Base-by-base conservation (phyloP, 1,284 basidiomycete species). In the Papiliotrema laurentii region DNA sequence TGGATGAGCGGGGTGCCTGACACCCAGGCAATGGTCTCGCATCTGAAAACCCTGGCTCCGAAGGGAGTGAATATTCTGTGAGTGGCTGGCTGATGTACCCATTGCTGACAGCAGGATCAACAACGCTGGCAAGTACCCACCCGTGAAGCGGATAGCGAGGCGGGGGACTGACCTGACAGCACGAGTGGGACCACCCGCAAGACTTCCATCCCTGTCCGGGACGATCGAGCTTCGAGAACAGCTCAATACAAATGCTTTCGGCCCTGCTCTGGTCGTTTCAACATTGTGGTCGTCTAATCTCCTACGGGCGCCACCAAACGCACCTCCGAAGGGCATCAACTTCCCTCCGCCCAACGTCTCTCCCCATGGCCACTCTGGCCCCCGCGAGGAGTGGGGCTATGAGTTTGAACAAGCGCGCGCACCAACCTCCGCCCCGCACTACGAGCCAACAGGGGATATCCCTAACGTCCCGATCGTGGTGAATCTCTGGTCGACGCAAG, bases 51-150 rank as follows among this genome's bases (percentile, higher is more conserved):
- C n/a, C n/a, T n/a, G n/a, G 41, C 43, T 10, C 43, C 47, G 0
- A 38, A 39, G 9, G 52, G 47, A n/a, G 21, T 50, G 27, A 45
- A 54, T 25, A 33, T 54, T 19, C 28, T 54, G 52, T 50, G 25
- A 22, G 48, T 46, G 10, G 25, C 24, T 46, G 4, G 4, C 27
- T 16, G n/a, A 10, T n/a, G 26, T n/a, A 21, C 28, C 4, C 21
- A 24, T 3, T 21, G 47, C 43, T 49, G 38, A 49, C 25, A 24
- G 13, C n/a, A 53, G 51, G 3, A 49, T 53, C 39, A 53, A 53
- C 40, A 53, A 53, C 34, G 51, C 51, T 16, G 51, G 51, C 14
- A 31, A 46, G n/a, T 35, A 34, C 1, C 33, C 38, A 30, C 40
- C 43, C 19, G 42, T 30, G 1, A 50, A 45, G n/a, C 27, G 34